A percentile compares a stretch with the other conserved stretches of the same genome.
phyloP scores from a whole-genome alignment of 257 asterid species.

The Rauvolfia tetraphylla region DNA sequence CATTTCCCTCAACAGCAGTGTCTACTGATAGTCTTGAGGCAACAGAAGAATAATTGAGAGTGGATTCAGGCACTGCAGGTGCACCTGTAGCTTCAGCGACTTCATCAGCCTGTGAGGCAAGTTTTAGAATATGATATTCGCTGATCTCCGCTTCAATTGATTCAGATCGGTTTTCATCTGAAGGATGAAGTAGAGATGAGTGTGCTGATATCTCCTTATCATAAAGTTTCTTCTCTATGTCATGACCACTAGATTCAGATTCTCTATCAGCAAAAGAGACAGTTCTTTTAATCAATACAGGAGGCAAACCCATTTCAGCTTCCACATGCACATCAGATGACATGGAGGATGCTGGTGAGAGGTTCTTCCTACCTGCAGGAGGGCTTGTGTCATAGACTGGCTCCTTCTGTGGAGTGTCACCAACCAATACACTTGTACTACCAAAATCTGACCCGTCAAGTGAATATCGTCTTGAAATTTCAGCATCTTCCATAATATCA shows the following conservation, averaged over 20 bases:
- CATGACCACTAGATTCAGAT: constrained; percentile 28
- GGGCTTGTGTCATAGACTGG: constrained; percentile 76
- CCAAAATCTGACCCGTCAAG: constrained; percentile 30
- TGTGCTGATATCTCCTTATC: constrained; percentile 24
- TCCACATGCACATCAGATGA: constrained; percentile 48
- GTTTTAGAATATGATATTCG: constrained; percentile 21
- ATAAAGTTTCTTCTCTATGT: constrained; percentile 20
- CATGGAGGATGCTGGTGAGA: constrained; percentile 46
- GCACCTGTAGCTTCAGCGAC: constrained; percentile 21
- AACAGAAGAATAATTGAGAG: constrained; percentile 8
- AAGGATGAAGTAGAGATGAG: constrained; percentile 21
- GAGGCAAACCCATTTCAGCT: constrained; percentile 30
- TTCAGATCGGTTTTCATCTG: constrained; percentile 27
- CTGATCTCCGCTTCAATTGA: constrained; percentile 21
- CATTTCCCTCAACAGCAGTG: constrained; percentile 22
- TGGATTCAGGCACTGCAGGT: constrained; percentile 18
- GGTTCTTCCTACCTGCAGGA: constrained; percentile 26
- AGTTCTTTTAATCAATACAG: constrained; percentile 34
- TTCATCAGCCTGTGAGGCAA: constrained; percentile 25
- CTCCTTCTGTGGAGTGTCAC: constrained; percentile 33
- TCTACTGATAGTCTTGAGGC: constrained; percentile 23
- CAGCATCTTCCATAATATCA: constrained; percentile 29
- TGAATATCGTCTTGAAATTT: constrained; percentile 29
- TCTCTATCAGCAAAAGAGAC: constrained; percentile 36
- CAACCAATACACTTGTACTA: constrained; percentile 13